Conservation (phyloP, 2,329 filamentous ascomycete genomes). For the Colletotrichum coccodes region DNA sequence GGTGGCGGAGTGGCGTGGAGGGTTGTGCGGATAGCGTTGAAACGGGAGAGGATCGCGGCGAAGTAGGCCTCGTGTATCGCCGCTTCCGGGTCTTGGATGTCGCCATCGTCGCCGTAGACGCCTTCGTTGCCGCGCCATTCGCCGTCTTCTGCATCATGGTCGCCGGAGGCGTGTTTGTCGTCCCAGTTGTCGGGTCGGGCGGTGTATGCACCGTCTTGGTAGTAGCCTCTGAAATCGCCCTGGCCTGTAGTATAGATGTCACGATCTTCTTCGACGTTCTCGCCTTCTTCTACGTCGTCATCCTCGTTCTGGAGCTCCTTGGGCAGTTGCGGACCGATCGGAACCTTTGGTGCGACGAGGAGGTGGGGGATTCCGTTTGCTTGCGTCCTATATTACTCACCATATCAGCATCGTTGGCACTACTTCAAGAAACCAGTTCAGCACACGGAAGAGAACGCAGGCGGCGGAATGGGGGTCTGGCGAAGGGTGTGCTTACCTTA, state of each 20-base stretch:
- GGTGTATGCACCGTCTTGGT: conserved; percentile 83
- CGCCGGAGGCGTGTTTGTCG: conserved; percentile 39
- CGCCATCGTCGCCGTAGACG: conserved; percentile 39
- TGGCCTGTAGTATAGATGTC: conserved; percentile 58
- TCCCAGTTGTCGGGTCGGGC: conserved; percentile 59
- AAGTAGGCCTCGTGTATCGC: conserved; percentile 75
- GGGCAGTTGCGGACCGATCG: conserved; percentile 62
- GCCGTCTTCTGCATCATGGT: conserved; percentile 38
- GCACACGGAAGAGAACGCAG: conserved; percentile 35
- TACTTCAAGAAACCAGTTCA: conserved; percentile 36
- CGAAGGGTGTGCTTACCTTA: conserved; percentile 65
- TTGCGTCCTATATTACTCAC: conserved; percentile 73
- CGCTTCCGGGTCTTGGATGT: conserved; percentile 42
- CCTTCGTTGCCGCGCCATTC: conserved; percentile 39
- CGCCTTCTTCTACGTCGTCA: conserved; percentile 39
- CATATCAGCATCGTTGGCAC: conserved; percentile 55
- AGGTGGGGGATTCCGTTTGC: conserved; percentile 79
- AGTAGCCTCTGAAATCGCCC: conserved; percentile 71
- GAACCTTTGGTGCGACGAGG: conserved; percentile 69
- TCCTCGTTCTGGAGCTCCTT: conserved; percentile 48
- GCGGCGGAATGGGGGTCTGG: conserved; percentile 10
- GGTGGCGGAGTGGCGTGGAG: conserved; percentile 67
- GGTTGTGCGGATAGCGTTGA: conserved; percentile 69
- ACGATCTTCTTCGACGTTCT: conserved; percentile 47
- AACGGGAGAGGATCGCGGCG: conserved; percentile 71